A percentile compares a stretch with the other conserved stretches of the same genome.
phyloP scores from a whole-genome alignment of 495 filamentous ascomycete genomes.

The Aspergillus indologenus region DNA sequence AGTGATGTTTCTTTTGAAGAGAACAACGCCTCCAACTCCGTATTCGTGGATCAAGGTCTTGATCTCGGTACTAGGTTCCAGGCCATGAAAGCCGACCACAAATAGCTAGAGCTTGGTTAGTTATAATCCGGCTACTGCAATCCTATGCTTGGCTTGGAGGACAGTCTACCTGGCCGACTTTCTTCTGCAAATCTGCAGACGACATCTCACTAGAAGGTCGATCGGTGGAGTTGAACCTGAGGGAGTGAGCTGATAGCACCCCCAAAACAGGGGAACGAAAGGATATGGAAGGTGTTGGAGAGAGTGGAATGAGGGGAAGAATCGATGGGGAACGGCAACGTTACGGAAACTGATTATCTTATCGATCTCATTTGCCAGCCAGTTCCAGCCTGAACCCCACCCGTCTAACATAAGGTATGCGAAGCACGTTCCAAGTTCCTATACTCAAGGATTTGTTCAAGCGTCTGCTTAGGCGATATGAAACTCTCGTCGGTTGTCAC shows the following conservation, averaged over 20 bases:
- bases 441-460: no score
- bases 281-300: not conserved
- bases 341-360: no score
- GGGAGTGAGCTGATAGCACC: not conserved
- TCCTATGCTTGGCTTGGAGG: not conserved
- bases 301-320: not conserved
- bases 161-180: conserved; percentile 34
- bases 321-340: not conserved
- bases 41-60: conserved; percentile 47
- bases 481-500: no score
- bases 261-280: not conserved
- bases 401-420: no score
- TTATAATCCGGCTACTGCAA: not conserved
- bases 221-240: not conserved
- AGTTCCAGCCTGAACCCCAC: not conserved
- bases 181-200: conserved; percentile 27
- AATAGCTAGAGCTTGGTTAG: conserved; percentile 38
- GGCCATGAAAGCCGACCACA: conserved; percentile 48
- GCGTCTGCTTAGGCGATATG: no score
- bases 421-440: no score
- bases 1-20: conserved; percentile 46
- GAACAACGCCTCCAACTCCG: conserved; percentile 44
- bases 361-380: not conserved
- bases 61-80: conserved; percentile 43
- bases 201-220: conserved; percentile 15